phyloP scores from a whole-genome alignment of 768 basidiomycete genomes.

The Suillus brevipes region DNA sequence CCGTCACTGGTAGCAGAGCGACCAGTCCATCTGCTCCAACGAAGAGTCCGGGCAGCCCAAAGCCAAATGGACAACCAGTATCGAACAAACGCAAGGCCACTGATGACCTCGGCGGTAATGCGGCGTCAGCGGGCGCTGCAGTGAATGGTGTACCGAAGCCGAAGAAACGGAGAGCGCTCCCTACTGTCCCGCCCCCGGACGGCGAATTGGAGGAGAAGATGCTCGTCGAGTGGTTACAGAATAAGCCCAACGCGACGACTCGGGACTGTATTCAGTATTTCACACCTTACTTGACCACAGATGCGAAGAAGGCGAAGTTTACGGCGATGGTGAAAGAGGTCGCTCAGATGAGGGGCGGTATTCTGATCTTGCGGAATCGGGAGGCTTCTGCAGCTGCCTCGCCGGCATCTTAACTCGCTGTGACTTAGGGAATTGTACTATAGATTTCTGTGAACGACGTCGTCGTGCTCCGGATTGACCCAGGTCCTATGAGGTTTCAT shows the following conservation, averaged over 20 bases:
- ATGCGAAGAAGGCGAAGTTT: constrained; percentile 69
- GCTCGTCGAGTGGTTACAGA: constrained; percentile 76
- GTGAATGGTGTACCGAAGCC: constrained; percentile 38
- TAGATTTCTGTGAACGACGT: constrained; percentile 2
- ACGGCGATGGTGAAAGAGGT: constrained; percentile 81
- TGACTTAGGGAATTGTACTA: background rate
- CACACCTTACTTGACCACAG: constrained; percentile 69
- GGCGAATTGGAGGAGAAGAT: constrained; percentile 63
- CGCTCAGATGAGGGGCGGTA: constrained; percentile 67
- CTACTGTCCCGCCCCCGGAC: constrained; percentile 40
- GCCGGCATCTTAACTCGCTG: constrained; percentile 15
- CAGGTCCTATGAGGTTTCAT: background rate
- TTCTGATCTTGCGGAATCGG: constrained; percentile 54
- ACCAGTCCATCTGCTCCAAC: constrained; percentile 31
- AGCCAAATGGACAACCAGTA: constrained; percentile 42
- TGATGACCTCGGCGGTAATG: constrained; percentile 32
- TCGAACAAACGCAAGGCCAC: constrained; percentile 65
- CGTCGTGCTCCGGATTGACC: background rate
- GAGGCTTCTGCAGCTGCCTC: constrained; percentile 29
- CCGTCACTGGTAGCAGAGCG: constrained; percentile 39
- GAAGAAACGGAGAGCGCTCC: constrained; percentile 55
- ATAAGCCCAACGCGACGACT: constrained; percentile 68
- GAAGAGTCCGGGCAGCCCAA: constrained; percentile 25
- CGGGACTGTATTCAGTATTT: constrained; percentile 81
- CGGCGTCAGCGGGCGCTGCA: constrained; percentile 10